Evolutionary conservation across 192 early-diverging fungal genomes (phyloP).

Genomic region (Diversispora eburnea): DNA sequence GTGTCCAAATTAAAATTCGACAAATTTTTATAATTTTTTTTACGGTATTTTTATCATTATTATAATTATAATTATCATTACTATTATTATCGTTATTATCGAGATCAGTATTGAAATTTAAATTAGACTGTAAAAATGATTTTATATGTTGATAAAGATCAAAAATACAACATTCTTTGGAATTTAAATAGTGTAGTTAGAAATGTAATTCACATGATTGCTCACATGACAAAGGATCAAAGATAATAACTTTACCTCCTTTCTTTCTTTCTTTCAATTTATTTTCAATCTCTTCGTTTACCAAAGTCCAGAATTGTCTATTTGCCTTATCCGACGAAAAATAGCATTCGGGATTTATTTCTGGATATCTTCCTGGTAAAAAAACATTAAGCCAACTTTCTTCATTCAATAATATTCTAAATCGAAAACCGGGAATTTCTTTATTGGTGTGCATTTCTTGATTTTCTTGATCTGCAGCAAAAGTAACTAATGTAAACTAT

Average conservation of each 20-base stretch:
- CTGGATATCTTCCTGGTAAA: background rate
- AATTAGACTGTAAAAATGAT: background rate
- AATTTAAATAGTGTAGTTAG: background rate
- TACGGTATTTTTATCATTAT: too few relatives aligned
- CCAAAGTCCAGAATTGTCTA: background rate
- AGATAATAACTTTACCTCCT: background rate
- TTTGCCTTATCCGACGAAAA: background rate
- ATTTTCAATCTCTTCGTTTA: constrained; percentile 1
- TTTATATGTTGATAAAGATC: constrained; percentile 14
- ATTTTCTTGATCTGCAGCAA: background rate
- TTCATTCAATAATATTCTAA: background rate
- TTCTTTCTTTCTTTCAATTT: background rate
- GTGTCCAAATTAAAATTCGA: constrained; percentile 15
- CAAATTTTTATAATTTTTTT: background rate
- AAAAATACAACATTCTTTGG: constrained; percentile 5
- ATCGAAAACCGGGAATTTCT: constrained; percentile 1
- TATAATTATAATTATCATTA: background rate
- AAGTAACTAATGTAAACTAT: background rate
- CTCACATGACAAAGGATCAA: background rate
- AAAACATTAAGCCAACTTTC: constrained; percentile 1
- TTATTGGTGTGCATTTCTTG: background rate
- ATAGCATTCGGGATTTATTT: background rate
- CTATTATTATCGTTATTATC: background rate
- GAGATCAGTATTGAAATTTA: too few relatives aligned
- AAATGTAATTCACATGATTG: background rate